These are phyloP conservation scores for Paxillus ammoniavirescens DNA, from an alignment of 768 basidiomycete species.

Conservation along the genomic window DNA sequence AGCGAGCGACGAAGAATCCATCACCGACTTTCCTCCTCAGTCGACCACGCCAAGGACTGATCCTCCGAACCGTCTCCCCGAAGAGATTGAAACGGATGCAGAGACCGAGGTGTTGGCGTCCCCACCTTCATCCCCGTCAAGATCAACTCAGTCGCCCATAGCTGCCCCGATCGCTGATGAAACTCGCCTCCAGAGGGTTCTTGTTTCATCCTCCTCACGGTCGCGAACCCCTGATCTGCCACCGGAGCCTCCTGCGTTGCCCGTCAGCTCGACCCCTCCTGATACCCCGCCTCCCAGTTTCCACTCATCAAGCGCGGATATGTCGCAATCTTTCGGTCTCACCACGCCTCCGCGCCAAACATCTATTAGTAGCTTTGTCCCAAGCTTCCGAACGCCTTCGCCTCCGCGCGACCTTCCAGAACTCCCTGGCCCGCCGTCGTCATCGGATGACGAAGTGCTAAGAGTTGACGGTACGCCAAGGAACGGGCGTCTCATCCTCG, in stretches of 20 bases:
- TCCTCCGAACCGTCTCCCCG: slow-evolving; percentile 10
- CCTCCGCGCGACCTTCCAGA: slow-evolving; percentile 63
- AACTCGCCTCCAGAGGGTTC: slow-evolving; percentile 12
- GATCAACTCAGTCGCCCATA: slow-evolving; percentile 8
- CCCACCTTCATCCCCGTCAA: slow-evolving; percentile 13
- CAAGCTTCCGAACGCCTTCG: slow-evolving; percentile 60
- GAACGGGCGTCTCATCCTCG: slow-evolving; percentile 14
- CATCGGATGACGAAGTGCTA: slow-evolving; percentile 46
- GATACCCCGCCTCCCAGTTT: slow-evolving; percentile 20
- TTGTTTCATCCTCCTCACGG: slow-evolving; percentile 23
- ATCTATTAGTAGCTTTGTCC: slow-evolving; percentile 40
- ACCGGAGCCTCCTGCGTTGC: slow-evolving; percentile 1
- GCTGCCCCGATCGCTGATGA: slow-evolving; percentile 9
- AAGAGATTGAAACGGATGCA: slow-evolving; percentile 20
- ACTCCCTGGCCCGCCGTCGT: slow-evolving; percentile 64
- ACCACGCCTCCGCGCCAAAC: slow-evolving; percentile 49
- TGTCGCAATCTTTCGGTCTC: slow-evolving; percentile 23
- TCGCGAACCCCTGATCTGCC: slow-evolving; percentile 2
- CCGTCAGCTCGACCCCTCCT: slow-evolving; percentile 22
- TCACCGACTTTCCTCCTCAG: slow-evolving; percentile 13
- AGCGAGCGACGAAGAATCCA: slow-evolving; percentile 42
- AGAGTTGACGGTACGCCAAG: slow-evolving; percentile 22
- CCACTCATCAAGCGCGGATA: slow-evolving; percentile 5
- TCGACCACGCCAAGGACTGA: slow-evolving; percentile 29
- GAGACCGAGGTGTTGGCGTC: slow-evolving; percentile 30